These are phyloP conservation scores for Crepidotus variabilis DNA, from an alignment of 768 basidiomycete genomes.

Conservation along the genomic window DNA sequence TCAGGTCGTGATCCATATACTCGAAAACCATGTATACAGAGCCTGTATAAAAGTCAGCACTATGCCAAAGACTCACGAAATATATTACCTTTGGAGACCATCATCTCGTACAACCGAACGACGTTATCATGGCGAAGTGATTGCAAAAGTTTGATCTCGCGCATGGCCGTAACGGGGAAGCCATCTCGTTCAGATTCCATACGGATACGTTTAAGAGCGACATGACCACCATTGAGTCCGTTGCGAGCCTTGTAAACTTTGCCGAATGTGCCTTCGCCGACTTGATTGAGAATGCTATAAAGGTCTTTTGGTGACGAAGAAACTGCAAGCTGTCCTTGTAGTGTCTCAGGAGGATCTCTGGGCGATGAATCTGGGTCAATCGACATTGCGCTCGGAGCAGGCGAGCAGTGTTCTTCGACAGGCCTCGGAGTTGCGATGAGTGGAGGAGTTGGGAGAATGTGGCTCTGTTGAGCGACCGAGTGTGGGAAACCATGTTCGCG, in stretches of 20 bases:
- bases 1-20: conserved; percentile 98
- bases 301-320: conserved; percentile 42
- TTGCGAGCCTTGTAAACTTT: conserved; percentile 96
- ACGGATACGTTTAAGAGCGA: conserved; percentile 93
- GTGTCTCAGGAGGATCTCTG: conserved; percentile 11
- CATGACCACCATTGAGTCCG: conserved; percentile 65
- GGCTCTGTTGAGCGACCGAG: background rate
- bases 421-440: background rate
- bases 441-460: background rate
- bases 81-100: conserved; percentile 88
- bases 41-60: conserved; percentile 42
- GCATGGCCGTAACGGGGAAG: conserved; percentile 98
- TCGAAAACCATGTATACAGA: conserved; percentile 99
- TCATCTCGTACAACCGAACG: conserved; percentile 92
- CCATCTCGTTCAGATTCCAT: conserved; percentile 98
- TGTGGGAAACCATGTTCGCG: background rate
- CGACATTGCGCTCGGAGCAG: conserved; percentile 4
- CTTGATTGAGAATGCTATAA: conserved; percentile 87
- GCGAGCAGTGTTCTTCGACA: background rate
- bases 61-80: background rate
- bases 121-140: conserved; percentile 88
- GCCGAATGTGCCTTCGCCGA: conserved; percentile 98
- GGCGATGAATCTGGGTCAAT: conserved; percentile 14
- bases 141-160: conserved; percentile 97
- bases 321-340: conserved; percentile 11